These are phyloP conservation scores for Wallacemonas sp. DNA, from an alignment of 208 protist species.

Conservation along the genomic window DNA sequence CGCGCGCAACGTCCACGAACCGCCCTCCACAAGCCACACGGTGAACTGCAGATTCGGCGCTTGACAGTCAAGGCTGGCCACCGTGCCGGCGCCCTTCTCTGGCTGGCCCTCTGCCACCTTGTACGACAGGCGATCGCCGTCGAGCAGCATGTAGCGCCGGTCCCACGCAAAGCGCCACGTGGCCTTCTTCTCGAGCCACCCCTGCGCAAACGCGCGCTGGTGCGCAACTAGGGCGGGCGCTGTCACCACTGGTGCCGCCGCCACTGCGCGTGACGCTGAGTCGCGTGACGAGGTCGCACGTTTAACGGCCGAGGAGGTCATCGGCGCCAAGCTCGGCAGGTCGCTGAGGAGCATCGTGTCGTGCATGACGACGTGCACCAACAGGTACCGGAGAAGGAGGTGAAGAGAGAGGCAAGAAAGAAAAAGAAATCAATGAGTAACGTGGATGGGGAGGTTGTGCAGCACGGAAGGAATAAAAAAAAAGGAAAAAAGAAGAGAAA, in stretches of 20 bases:
- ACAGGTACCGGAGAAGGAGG: background rate
- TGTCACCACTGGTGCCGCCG: background rate
- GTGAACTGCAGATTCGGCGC: slow-evolving; percentile 31
- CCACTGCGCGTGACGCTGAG: background rate
- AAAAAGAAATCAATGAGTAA: background rate
- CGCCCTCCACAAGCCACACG: slow-evolving; percentile 73
- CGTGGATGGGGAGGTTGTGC: background rate
- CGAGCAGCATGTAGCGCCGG: slow-evolving; percentile 50
- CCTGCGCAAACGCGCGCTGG: slow-evolving; percentile 31
- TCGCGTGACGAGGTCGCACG: background rate
- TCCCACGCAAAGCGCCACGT: slow-evolving; percentile 79
- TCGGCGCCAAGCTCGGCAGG: background rate
- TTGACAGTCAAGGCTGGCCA: slow-evolving; percentile 48
- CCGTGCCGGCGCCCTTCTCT: slow-evolving; percentile 52
- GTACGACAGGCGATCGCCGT: slow-evolving; percentile 64
- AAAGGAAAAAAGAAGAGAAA: slow-evolving; percentile 17
- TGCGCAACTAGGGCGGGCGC: background rate
- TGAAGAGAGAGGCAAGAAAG: background rate
- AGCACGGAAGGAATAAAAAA: background rate
- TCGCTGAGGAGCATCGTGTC: slow-evolving; percentile 1
- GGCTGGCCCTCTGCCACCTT: slow-evolving; percentile 33
- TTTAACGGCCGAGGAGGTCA: background rate
- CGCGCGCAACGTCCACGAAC: slow-evolving; percentile 64
- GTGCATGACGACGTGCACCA: background rate
- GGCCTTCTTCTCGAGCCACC: slow-evolving; percentile 75